Percentiles rank a stretch among this genome's conserved stretches.
These are phyloP conservation scores for Colletotrichum graminicola DNA, from an alignment of 2,329 filamentous ascomycete species.

Conservation along the genomic window DNA sequence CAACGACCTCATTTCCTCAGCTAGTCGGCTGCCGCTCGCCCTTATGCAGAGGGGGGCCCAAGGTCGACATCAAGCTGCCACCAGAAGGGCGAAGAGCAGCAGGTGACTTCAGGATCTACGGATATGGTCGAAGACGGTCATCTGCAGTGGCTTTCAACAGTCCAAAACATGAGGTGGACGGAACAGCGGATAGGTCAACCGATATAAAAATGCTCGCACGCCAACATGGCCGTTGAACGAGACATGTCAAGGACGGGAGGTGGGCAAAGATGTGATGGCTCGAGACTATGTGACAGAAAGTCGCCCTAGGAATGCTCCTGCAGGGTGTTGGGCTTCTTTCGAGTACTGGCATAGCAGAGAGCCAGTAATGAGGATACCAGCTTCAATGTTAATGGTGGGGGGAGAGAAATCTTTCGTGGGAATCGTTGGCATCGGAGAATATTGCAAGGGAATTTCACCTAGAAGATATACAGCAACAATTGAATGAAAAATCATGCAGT, in stretches of 20 bases:
- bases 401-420: background rate
- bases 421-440: background rate
- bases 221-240: background rate
- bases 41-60: too few relatives aligned
- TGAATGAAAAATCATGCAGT: fast-evolving
- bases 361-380: background rate
- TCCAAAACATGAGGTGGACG: background rate
- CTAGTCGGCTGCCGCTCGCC: too few relatives aligned
- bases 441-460: background rate
- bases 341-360: background rate
- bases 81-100: too few relatives aligned
- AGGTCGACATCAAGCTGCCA: too few relatives aligned
- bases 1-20: too few relatives aligned
- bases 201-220: background rate
- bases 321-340: background rate
- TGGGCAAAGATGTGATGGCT: background rate
- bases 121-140: too few relatives aligned
- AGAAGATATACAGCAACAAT: background rate
- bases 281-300: background rate
- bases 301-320: background rate
- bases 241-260: background rate
- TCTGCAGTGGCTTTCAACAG: background rate
- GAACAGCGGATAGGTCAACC: too few relatives aligned
- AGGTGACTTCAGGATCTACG: too few relatives aligned
- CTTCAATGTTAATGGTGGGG: background rate